Percentiles rank a stretch among this genome's conserved stretches.
phyloP scores from a whole-genome alignment of 192 early-diverging fungal species.

The Mortierella antarctica region DNA sequence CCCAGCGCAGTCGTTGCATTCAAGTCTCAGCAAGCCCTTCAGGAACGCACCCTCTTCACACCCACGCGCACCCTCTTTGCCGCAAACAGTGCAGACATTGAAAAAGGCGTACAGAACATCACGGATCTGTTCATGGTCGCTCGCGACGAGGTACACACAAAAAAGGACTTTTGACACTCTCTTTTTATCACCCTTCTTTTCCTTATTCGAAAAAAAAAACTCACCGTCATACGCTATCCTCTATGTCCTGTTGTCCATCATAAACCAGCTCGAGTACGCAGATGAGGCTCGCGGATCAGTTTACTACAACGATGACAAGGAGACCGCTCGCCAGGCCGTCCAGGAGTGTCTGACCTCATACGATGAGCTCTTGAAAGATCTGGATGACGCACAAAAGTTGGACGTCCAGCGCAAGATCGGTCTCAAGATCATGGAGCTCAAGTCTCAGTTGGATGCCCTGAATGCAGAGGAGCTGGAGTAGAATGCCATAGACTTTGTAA shows the following conservation, averaged over 20 bases:
- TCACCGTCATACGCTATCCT: neutral
- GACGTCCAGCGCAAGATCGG: constrained; percentile 54
- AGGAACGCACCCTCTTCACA: constrained; percentile 9
- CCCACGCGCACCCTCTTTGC: constrained; percentile 8
- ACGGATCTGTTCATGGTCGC: constrained; percentile 46
- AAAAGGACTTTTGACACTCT: neutral
- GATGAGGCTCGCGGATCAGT: constrained; percentile 57
- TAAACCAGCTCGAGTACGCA: constrained; percentile 46
- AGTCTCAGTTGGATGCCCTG: constrained; percentile 45
- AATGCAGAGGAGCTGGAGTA: constrained; percentile 50
- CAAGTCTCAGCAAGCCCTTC: constrained; percentile 4
- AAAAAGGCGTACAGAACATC: constrained; percentile 44
- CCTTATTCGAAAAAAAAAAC: neutral
- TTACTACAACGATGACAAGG: constrained; percentile 56
- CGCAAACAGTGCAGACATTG: constrained; percentile 15
- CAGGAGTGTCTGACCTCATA: constrained; percentile 43
- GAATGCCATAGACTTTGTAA: neutral
- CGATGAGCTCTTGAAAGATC: constrained; percentile 28
- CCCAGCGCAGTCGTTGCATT: neutral
- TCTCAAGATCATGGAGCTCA: constrained; percentile 55
- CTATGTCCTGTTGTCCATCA: neutral
- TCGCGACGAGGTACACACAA: constrained; percentile 35
- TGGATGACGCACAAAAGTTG: constrained; percentile 37
- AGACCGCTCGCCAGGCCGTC: constrained; percentile 48
- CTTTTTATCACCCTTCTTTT: neutral